Evolutionary conservation across 1,284 basidiomycete genomes (phyloP).

Genomic region (Rhizoctonia solani): DNA sequence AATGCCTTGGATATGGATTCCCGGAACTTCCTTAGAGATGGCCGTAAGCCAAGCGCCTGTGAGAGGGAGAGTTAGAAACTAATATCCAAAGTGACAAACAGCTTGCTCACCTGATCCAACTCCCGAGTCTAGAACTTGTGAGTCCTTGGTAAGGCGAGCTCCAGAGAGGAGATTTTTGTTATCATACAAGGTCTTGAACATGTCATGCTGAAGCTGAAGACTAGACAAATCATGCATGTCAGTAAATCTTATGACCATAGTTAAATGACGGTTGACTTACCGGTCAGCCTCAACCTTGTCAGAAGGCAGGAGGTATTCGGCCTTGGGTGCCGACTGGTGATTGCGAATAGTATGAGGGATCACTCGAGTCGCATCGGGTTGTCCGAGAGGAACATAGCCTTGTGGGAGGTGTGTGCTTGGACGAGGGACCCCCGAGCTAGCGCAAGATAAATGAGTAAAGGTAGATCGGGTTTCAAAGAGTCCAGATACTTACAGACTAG

Average conservation of each 20-base stretch:
- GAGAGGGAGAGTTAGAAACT: neutral
- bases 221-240: neutral
- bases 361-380: neutral
- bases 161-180: constrained; percentile 22
- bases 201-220: constrained; percentile 27
- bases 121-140: constrained; percentile 25
- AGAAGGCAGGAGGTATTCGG: constrained; percentile 18
- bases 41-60: constrained; percentile 18
- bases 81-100: neutral
- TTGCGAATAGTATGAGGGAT: constrained; percentile 26
- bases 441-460: neutral
- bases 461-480: neutral
- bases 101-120: constrained; percentile 14
- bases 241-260: neutral
- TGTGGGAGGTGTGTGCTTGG: neutral
- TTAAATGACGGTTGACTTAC: neutral
- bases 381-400: neutral
- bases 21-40: constrained; percentile 14
- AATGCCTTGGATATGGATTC: constrained; percentile 37
- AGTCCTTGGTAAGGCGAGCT: constrained; percentile 28
- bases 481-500: neutral
- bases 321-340: constrained; percentile 19
- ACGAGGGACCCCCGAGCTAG: constrained; percentile 4
- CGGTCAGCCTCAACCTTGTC: constrained; percentile 17
- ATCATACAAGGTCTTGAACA: constrained; percentile 29